Base-by-base conservation (phyloP, 495 filamentous ascomycete species). In the Staphylotrichum longicolle region DNA sequence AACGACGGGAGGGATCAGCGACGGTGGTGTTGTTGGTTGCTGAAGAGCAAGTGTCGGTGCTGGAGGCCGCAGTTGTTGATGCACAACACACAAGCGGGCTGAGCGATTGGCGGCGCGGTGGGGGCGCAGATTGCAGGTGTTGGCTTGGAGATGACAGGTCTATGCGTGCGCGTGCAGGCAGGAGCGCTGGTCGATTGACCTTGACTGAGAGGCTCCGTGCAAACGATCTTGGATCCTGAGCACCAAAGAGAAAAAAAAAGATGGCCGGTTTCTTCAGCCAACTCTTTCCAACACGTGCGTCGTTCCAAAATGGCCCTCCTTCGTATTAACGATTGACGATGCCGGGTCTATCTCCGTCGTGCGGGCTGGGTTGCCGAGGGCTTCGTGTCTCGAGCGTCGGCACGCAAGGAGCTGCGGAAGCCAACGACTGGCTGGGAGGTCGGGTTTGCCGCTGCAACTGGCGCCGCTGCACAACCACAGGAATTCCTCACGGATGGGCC, bases 21-120 rank as follows among this genome's bases (percentile, higher is more conserved):
- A 34, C 3, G 0, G 46, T 2, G 0, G 40, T 2, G 46, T 7
- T 32, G 57, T 46, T 60, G 34, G 62, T 35, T 66, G 68, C 62
- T 69, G 63, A 63, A 57, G 66, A 70, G 66, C 57, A 57, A 58
- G 53, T 46, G 37, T 42, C 64, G 61, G 56, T 66, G 51, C 12
- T 47, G 30, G 62, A 12, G 57, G 42, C 54, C 44, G 40, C 49
- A 33, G 54, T 66, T 72, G 68, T 72, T 69, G 68, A 71, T 63
- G 63, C 54, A 68, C 60, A 66, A 68, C 60, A 64, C 58, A 62
- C 54, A 51, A 50, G 52, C 54, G 60, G 58, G 59, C 54, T 51
- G 49, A 74, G 66, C 68, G 71, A 70, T 69, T 71, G 68, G 65
- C 62, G 62, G 60, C 64, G 70, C 66, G 59, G 66, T 67, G 68